phyloP scores from a whole-genome alignment of 176 grass and related monocot species.

The Carex cristatella region DNA sequence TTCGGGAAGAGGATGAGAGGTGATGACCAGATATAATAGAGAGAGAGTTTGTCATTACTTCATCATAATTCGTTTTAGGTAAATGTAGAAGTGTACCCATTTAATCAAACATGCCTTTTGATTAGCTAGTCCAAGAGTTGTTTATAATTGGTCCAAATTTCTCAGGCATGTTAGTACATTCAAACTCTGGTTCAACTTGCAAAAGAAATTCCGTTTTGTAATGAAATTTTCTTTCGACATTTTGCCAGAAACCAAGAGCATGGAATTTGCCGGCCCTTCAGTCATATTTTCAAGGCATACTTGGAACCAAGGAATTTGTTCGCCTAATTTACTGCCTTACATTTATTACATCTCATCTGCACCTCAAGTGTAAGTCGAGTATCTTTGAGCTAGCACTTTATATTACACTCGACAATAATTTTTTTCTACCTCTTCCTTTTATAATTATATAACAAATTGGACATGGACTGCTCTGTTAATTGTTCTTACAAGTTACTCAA shows the following conservation, averaged over 20 bases:
- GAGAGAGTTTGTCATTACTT: not conserved
- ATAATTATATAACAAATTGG: not conserved
- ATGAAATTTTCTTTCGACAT: not conserved
- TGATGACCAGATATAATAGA: not conserved
- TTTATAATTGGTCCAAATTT: not conserved
- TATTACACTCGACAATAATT: not conserved
- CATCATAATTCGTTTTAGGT: not conserved
- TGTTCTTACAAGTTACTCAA: not conserved
- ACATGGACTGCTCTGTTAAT: not conserved
- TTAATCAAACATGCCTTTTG: not conserved
- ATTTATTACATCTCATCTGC: slow-evolving; percentile 79
- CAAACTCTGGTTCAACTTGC: not conserved
- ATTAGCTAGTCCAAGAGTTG: not conserved
- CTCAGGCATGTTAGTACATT: not conserved
- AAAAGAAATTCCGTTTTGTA: slow-evolving; percentile 1
- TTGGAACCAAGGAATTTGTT: slow-evolving; percentile 87
- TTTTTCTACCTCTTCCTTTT: not conserved
- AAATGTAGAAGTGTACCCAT: not conserved
- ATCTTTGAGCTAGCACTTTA: slow-evolving; percentile 12
- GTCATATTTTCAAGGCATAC: slow-evolving; percentile 55
- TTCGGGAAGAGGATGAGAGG: not conserved
- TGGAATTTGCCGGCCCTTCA: slow-evolving; percentile 58
- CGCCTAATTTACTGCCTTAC: slow-evolving; percentile 85
- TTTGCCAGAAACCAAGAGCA: slow-evolving; percentile 67
- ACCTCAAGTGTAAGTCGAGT: slow-evolving; percentile 72